These are phyloP conservation scores for Barnettozyma pratensis DNA, from an alignment of 805 yeast species.

Conservation along the genomic window DNA sequence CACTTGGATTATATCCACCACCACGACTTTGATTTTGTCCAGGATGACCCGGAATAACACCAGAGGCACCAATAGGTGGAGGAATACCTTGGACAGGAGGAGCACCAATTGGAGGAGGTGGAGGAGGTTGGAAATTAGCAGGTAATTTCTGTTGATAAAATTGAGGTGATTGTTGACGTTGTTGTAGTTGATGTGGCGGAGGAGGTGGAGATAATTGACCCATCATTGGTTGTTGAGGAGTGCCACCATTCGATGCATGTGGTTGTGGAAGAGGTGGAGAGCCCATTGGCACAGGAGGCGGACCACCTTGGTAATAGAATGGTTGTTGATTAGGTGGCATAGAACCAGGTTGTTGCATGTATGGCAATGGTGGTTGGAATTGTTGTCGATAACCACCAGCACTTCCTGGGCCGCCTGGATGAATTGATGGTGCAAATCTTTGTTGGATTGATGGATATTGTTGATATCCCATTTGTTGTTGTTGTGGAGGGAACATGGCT, in stretches of 20 bases:
- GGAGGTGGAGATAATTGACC: slow-evolving; percentile 1
- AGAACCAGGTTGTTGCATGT: slow-evolving; percentile 16
- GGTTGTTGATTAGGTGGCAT: slow-evolving; percentile 3
- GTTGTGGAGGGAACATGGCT: slow-evolving; percentile 4
- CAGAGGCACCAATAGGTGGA: background rate
- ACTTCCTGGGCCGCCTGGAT: slow-evolving; percentile 9
- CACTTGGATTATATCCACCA: background rate
- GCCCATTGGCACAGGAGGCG: background rate
- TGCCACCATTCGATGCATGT: background rate
- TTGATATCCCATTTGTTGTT: slow-evolving; percentile 6
- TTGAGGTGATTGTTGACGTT: slow-evolving; percentile 9
- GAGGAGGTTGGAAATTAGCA: background rate
- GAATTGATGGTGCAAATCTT: slow-evolving; percentile 9
- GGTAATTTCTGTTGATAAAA: slow-evolving; percentile 10
- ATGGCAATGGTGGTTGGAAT: slow-evolving; percentile 19
- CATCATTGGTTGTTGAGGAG: slow-evolving; percentile 2
- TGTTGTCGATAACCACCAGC: slow-evolving; percentile 6
- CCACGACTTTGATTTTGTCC: background rate
- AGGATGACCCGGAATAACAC: slow-evolving; percentile 1
- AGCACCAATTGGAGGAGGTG: background rate
- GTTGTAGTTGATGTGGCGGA: background rate
- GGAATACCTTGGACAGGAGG: background rate
- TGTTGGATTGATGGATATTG: slow-evolving; percentile 10
- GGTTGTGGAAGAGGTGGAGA: slow-evolving; percentile 2
- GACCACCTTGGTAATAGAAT: slow-evolving; percentile 4